Evolutionary conservation across 1,284 basidiomycete genomes (phyloP), one percentile per base, ranked within the genome.

Genomic region (Ustilago tritici): DNA sequence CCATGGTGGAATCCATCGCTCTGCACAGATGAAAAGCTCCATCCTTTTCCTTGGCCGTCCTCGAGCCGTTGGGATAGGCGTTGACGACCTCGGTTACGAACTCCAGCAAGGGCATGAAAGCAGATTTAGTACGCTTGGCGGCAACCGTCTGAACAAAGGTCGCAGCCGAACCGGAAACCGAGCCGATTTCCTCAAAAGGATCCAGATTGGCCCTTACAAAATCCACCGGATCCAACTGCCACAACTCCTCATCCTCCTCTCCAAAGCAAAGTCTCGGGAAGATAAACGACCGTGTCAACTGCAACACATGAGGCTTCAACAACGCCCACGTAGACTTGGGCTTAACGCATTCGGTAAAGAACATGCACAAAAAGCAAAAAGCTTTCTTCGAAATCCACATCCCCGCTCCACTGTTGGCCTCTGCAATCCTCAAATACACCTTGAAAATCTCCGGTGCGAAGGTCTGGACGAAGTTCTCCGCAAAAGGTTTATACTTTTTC

Each of bases 401-500:
- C 28, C 53, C 49, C 23, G 68, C 66, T 32, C 77, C 67, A 50
- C 78, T 77, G 54, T 72, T 72, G 47, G 65, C 70, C 34, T 85
- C 81, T 49, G 71, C 75, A 55, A 79, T 78, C 41, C 78, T 68
- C 9, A 86, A 72, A 65, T 86, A 86, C n/a, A 79, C 82, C 41
- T 82, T 82, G 65, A 86, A 76, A 61, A 86, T 86, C 58, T 85
- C 84, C 38, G 84, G 84, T 15, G 84, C 84, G 64, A 86, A 86
- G 32, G 72, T 78, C 53, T 66, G 49, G 17, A 83, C 66, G 58
- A 86, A 86, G 65, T 76, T 67, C 35, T 85, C 80, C 17, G 84
- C 84, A 46, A 86, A 86, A 2, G 84, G 81, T 61, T 84, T 83
- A 82, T 84, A 86, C 54, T 66, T 65, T 35, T 75, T 69, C 75